Base-by-base conservation (phyloP, 768 basidiomycete species). In the Austroboletus festivus region DNA sequence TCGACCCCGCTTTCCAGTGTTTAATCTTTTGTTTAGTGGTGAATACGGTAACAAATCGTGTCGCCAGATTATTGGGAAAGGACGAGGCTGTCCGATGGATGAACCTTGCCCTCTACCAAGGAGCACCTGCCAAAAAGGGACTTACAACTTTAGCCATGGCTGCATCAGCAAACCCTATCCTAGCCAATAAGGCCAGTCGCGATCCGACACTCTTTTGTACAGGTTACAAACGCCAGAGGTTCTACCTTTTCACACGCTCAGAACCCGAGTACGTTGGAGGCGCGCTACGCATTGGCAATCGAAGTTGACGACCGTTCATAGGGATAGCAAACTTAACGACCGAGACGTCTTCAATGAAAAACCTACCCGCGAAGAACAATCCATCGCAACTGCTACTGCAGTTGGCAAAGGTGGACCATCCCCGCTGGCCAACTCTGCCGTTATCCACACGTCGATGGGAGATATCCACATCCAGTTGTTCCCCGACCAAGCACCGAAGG, bases 271-370 rank as follows among this genome's bases (percentile, higher is more conserved):
- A 73, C 38, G 89, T 76, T 5, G n/a, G 37, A 38, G 21, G 33
- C 22, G 44, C 28, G 10, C 16, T 6, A 18, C 22, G 42, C 38
- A n/a, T 26, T 35, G 40, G 12, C 20, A n/a, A 44, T 47, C 16
- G 20, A 37, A 5, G 41, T 42, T 31, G 38, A 48, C 13, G 15
- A 26, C 21, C 41, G 38, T 20, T 15, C 21, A 21, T 62, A 93
- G 89, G 65, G 91, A 94, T 55, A 83, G 77, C 63, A 94, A 90
- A 68, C 80, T 82, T 2, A 83, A 82, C 24, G 95, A 98, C 55
- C 85, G 96, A 48, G 96, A 99, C 57, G 85, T 99, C 46, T 98
- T 97, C 80, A 99, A 99, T 67, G 96, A 99, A 69, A 80, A 88
- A 39, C 96, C 96, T 3, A 98, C 95, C 1, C 81, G 93, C 43